These are phyloP conservation scores for Paramecium bursaria DNA, from an alignment of 73 alveolate genomes.

Conservation along the genomic window DNA sequence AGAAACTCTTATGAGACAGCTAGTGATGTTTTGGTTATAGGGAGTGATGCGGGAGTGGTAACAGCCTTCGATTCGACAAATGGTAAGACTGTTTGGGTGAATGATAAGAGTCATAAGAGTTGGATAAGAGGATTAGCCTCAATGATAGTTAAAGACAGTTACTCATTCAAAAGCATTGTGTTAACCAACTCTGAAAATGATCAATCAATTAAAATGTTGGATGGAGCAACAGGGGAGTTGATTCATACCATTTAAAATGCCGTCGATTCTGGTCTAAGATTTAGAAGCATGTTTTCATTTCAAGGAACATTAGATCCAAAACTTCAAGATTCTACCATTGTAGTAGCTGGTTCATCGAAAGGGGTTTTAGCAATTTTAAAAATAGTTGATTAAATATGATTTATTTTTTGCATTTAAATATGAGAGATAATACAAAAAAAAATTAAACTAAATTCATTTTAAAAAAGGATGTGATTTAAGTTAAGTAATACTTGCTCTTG, in stretches of 20 bases:
- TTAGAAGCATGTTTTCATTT: slow-evolving; percentile 20
- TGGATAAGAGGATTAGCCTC: slow-evolving; percentile 48
- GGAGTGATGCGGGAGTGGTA: slow-evolving; percentile 48
- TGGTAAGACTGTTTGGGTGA: slow-evolving; percentile 50
- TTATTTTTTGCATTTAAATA: background rate
- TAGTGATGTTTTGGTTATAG: slow-evolving; percentile 7
- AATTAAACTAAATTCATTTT: too few relatives aligned
- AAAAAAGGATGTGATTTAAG: background rate
- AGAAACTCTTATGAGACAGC: background rate
- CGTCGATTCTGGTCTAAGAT: slow-evolving; percentile 48
- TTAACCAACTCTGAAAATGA: slow-evolving; percentile 34
- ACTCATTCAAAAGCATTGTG: slow-evolving; percentile 13
- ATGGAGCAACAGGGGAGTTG: slow-evolving; percentile 34
- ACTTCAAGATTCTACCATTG: slow-evolving; percentile 12
- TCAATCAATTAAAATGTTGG: slow-evolving; percentile 9
- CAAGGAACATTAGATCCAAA: slow-evolving; percentile 33
- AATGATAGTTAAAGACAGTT: slow-evolving; percentile 37
- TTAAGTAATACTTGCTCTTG: background rate
- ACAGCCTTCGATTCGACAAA: slow-evolving; percentile 4
- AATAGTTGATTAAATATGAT: background rate
- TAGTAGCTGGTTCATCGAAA: slow-evolving; percentile 54
- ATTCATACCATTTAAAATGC: slow-evolving; percentile 8
- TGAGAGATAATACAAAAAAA: background rate
- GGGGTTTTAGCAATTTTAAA: slow-evolving; percentile 1
- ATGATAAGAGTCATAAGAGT: slow-evolving; percentile 30